Conservation (phyloP, 164 flowering plant species). For the Stephania cephalantha region DNA sequence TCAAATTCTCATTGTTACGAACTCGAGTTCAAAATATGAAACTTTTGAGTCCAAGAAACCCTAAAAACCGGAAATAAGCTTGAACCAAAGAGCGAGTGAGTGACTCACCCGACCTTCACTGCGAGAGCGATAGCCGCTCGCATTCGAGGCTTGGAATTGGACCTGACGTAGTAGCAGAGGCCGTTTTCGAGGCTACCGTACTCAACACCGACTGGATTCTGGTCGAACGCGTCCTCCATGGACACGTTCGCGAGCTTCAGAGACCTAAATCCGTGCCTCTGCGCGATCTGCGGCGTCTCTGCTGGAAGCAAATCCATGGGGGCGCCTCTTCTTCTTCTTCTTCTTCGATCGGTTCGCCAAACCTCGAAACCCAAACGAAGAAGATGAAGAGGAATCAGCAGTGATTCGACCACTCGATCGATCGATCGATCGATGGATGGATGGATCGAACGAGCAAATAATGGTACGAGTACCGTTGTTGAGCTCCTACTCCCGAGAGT, state of each 20-base stretch:
- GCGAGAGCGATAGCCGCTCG: constrained; percentile 93
- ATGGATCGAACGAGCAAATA: neutral
- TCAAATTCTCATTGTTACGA: too few relatives aligned
- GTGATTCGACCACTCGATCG: neutral
- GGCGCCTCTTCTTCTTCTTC: neutral
- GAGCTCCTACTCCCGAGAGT: neutral
- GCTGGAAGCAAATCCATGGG: constrained; percentile 79
- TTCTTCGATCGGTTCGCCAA: neutral
- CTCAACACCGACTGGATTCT: constrained; percentile 55
- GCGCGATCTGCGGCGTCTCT: constrained; percentile 42
- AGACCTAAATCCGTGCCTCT: constrained; percentile 72
- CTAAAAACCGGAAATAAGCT: too few relatives aligned
- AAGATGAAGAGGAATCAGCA: neutral
- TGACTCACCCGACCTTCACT: constrained; percentile 76
- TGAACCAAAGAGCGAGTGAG: too few relatives aligned
- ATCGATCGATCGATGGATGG: too few relatives aligned
- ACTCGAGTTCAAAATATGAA: too few relatives aligned
- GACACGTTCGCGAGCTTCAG: constrained; percentile 60
- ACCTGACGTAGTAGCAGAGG: constrained; percentile 70
- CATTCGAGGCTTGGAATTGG: constrained; percentile 85
- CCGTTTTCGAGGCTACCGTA: constrained; percentile 84
- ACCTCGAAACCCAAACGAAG: neutral
- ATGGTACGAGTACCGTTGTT: neutral
- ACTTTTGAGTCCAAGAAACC: too few relatives aligned
- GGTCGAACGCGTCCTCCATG: constrained; percentile 45